Evolutionary conservation across 495 filamentous ascomycete genomes (phyloP), one percentile per base, ranked within the genome.

Genomic region (Penicillium tannophilum): DNA sequence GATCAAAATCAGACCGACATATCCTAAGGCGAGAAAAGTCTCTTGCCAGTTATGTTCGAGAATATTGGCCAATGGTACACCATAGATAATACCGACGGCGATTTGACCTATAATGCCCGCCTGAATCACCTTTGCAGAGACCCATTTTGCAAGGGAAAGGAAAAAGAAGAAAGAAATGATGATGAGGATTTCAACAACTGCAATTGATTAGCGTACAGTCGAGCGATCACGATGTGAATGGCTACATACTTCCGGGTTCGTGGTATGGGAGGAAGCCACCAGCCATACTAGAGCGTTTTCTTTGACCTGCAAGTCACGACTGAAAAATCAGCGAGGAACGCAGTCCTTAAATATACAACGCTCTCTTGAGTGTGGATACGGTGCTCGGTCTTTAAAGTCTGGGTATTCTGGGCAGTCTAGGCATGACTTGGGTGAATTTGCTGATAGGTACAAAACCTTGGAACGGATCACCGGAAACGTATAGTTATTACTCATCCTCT

Each of bases 131-230:
- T 68, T 70, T 4, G 70, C 66, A 0, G 70, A 72, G 0, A 69
- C 36, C 64, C 66, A 72, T 69, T 68, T 62, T 30, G 70, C 70
- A 16, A 72, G 48, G 1, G 70, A 72, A 23, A 72, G 58, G 55
- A 74, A 63, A 44, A 74, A 69, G 49, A 74, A 74, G 55, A 74
- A 74, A 0, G 72, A 74, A 4, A 74, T 54, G 14, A 74, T 60
- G 3, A 74, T 58, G 2, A 74, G 56, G 26, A 74, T 68, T 9
- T 72, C 47, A 26, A 72, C 64, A 39, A 65, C 72, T 74, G 47
- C 0, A 48, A 53, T 39, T 58, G 16, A 44, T 56, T 24, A 55
- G 42, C 26, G 31, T 30, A 19, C 3, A 51, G 3, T 56, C 28
- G 52, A 46, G 55, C 42, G 54, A 43, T 31, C 19, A 9, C 49